Percentiles rank a stretch among this genome's conserved stretches.
Conservation (phyloP, 257 asterid species). For the Solanum sparsipilum region DNA sequence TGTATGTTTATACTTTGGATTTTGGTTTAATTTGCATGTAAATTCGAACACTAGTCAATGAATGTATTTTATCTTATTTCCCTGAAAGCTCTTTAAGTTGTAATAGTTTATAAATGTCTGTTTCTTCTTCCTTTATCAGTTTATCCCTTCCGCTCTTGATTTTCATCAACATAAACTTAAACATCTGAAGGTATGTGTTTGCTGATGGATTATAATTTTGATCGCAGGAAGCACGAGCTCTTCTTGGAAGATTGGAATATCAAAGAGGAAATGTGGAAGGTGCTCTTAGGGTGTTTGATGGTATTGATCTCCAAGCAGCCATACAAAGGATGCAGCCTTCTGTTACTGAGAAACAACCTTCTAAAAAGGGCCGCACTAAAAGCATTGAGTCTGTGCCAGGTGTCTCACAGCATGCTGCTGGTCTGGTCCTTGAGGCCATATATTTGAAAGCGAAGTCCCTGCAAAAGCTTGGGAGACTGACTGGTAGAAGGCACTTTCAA, state of each 20-base stretch:
- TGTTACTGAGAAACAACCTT: constrained; percentile 42
- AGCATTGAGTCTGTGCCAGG: constrained; percentile 36
- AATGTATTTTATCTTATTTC: not conserved
- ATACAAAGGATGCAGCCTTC: constrained; percentile 73
- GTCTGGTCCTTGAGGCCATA: constrained; percentile 89
- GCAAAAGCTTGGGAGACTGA: constrained; percentile 81
- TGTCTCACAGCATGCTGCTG: constrained; percentile 77
- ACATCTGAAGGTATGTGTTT: constrained; percentile 18
- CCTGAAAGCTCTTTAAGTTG: not conserved
- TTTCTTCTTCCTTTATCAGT: not conserved
- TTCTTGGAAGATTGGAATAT: constrained; percentile 94
- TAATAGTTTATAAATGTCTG: not conserved
- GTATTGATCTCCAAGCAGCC: constrained; percentile 93
- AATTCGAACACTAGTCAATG: not conserved
- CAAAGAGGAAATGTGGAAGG: constrained; percentile 97
- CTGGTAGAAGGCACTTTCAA: constrained; percentile 38
- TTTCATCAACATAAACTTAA: constrained; percentile 15
- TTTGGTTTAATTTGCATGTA: not conserved
- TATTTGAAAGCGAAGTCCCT: constrained; percentile 92
- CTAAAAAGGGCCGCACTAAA: constrained; percentile 69
- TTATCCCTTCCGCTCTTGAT: not conserved
- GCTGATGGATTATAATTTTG: constrained; percentile 20
- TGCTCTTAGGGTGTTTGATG: constrained; percentile 94
- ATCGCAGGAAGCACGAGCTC: constrained; percentile 96
- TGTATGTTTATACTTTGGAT: not conserved